These are phyloP conservation scores for Yamadazyma pseudoaaseri DNA, from an alignment of 1,139 yeast species.

Conservation along the genomic window DNA sequence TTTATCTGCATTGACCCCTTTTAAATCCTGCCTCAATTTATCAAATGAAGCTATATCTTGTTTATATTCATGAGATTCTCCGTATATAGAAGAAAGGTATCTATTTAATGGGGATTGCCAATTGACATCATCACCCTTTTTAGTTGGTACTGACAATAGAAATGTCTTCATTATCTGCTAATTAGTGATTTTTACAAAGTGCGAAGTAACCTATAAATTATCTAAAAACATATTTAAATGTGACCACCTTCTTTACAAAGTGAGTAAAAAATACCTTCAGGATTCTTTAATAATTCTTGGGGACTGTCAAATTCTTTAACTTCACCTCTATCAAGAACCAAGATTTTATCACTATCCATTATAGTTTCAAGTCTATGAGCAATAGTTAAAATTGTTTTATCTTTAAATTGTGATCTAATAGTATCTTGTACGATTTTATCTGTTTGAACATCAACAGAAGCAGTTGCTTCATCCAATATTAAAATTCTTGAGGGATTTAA, in stretches of 20 bases:
- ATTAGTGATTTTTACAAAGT: neutral
- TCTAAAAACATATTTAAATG: neutral
- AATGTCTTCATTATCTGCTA: slow-evolving; percentile 34
- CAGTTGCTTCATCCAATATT: slow-evolving; percentile 39
- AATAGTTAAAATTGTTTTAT: slow-evolving; percentile 35
- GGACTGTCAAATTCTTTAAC: slow-evolving; percentile 35
- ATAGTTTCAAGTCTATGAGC: slow-evolving; percentile 40
- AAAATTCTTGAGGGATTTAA: slow-evolving; percentile 32
- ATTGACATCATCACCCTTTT: slow-evolving; percentile 60
- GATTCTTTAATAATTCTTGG: slow-evolving; percentile 7
- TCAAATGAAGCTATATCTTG: slow-evolving; percentile 57
- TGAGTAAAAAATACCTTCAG: slow-evolving; percentile 6
- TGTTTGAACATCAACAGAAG: slow-evolving; percentile 38
- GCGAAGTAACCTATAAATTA: neutral
- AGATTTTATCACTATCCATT: slow-evolving; percentile 32
- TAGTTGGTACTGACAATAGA: slow-evolving; percentile 38
- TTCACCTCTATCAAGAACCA: slow-evolving; percentile 32
- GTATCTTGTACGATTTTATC: slow-evolving; percentile 37
- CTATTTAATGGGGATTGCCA: slow-evolving; percentile 65
- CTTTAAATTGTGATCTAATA: slow-evolving; percentile 29
- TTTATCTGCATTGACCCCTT: slow-evolving; percentile 54
- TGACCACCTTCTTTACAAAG: slow-evolving; percentile 4
- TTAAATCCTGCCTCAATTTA: slow-evolving; percentile 60
- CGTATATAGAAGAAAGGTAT: slow-evolving; percentile 64
- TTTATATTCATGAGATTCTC: slow-evolving; percentile 55